phyloP scores from a whole-genome alignment of 2,329 filamentous ascomycete genomes.

The Pyrenochaeta sp. region DNA sequence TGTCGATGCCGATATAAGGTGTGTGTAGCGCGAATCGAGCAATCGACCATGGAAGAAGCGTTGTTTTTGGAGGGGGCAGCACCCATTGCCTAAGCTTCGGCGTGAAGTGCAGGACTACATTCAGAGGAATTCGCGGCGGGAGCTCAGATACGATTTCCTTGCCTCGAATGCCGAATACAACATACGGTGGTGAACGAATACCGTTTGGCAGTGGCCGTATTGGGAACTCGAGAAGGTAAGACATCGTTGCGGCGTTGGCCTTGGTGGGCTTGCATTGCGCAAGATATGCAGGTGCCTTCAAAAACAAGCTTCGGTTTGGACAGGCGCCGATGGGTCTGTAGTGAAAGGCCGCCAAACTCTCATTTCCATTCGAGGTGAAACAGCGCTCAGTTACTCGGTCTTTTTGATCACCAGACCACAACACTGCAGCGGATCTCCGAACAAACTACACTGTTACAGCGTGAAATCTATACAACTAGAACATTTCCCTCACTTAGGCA shows the following conservation, averaged over 20 bases:
- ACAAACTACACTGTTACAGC: too few relatives aligned
- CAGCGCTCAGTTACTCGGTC: too few relatives aligned
- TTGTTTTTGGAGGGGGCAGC: slow-evolving; percentile 15
- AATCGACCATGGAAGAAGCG: not conserved
- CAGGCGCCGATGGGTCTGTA: too few relatives aligned
- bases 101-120: slow-evolving; percentile 28
- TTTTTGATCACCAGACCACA: too few relatives aligned
- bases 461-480: too few relatives aligned
- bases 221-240: slow-evolving; percentile 34
- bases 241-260: slow-evolving; percentile 20
- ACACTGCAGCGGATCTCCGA: too few relatives aligned
- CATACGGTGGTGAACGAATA: slow-evolving; percentile 26
- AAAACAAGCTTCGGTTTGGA: not conserved
- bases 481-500: too few relatives aligned
- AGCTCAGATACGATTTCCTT: slow-evolving; percentile 15
- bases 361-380: too few relatives aligned
- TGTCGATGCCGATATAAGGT: slow-evolving; percentile 30
- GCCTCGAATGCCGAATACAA: slow-evolving; percentile 30
- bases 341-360: too few relatives aligned
- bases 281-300: not conserved
- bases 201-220: slow-evolving; percentile 13
- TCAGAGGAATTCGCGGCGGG: slow-evolving; percentile 28
- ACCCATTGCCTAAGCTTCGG: slow-evolving; percentile 28
- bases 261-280: not conserved
- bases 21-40: slow-evolving; percentile 8